Evolutionary conservation across 2,329 filamentous ascomycete species (phyloP).

Genomic region (Aspergillus sp.): DNA sequence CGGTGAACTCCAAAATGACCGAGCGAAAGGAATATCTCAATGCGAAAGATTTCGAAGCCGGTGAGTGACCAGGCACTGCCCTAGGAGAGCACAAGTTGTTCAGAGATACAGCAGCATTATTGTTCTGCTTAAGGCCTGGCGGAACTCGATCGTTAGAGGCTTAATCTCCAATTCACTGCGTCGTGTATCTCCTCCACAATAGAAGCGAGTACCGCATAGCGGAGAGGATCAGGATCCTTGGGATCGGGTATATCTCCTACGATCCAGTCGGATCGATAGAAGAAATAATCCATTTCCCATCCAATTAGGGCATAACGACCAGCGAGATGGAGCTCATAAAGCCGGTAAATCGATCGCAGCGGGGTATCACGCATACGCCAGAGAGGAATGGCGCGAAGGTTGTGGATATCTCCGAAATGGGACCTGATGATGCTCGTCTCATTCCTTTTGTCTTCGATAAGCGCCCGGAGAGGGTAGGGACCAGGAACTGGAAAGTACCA

Average conservation of each 20-base stretch:
- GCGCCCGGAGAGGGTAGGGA: conserved; percentile 12
- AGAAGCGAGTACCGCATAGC: conserved; percentile 27
- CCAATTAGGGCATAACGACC: conserved; percentile 21
- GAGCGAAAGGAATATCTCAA: no score
- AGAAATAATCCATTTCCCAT: conserved; percentile 26
- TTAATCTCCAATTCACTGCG: conserved; percentile 27
- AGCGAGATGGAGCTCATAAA: conserved; percentile 25
- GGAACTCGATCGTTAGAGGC: no score
- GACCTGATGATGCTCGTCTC: conserved; percentile 9
- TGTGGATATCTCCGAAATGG: conserved; percentile 18
- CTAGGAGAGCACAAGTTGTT: no score
- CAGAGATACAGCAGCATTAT: no score
- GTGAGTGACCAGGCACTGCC: no score
- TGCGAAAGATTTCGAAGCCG: no score
- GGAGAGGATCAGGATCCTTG: conserved; percentile 24
- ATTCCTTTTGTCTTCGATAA: conserved; percentile 16
- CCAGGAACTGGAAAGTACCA: conserved; percentile 25
- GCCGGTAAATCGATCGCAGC: conserved; percentile 27
- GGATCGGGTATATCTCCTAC: conserved; percentile 24
- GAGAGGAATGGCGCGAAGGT: conserved; percentile 25
- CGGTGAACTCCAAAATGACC: no score
- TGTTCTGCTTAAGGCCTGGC: no score
- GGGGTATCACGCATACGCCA: conserved; percentile 29
- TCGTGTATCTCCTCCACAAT: conserved; percentile 22
- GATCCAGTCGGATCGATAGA: conserved; percentile 20